Evolutionary conservation across 2,329 filamentous ascomycete genomes (phyloP), one percentile per base, ranked within the genome.

Genomic region (Aureobasidium sp.): DNA sequence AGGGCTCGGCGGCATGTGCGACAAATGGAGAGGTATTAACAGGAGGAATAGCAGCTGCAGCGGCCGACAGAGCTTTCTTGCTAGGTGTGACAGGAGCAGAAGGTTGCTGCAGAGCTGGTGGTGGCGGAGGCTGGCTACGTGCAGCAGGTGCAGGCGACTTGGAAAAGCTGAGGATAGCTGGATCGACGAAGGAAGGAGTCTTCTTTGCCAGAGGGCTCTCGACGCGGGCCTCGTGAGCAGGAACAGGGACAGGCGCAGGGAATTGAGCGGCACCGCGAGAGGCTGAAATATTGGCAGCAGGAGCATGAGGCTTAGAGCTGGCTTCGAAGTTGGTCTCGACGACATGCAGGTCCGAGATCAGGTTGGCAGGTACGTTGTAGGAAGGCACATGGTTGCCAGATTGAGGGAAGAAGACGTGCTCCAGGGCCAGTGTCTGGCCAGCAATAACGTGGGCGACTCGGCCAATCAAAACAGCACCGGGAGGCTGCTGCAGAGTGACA

Each of bases 81-180:
- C 78, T 74, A 0, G 77, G 77, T 27, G 75, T 78, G 7, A 77
- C 74, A 20, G 77, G 73, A 13, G 66, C 59, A 1, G 43, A 55
- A 44, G 64, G 57, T 8, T 59, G 52, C 7, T 62, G 47, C 32
- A 29, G 44, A 15, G 39, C 43, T 62, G 32, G 66, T 41, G 44
- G 59, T 63, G 34, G 66, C 36, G 47, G 68, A 62, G 39, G 63
- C 63, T 51, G 52, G 26, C n/a, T 66, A 29, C 37, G 64, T 59
- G 51, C 41, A 36, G 67, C 62, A 15, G 67, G 46, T 43, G 69
- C 68, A 51, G 69, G 72, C 56, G 68, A 74, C 64, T 69, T 78
- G 24, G 73, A 73, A 71, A 90, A 83, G 71, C 89, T 92, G 50
- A 95, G 72, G 61, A 95, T 95, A 3, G 90, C 90, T 12, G 90